These are phyloP conservation scores for Annulohypoxylon nitens DNA, from an alignment of 495 filamentous ascomycete genomes.

Conservation along the genomic window DNA sequence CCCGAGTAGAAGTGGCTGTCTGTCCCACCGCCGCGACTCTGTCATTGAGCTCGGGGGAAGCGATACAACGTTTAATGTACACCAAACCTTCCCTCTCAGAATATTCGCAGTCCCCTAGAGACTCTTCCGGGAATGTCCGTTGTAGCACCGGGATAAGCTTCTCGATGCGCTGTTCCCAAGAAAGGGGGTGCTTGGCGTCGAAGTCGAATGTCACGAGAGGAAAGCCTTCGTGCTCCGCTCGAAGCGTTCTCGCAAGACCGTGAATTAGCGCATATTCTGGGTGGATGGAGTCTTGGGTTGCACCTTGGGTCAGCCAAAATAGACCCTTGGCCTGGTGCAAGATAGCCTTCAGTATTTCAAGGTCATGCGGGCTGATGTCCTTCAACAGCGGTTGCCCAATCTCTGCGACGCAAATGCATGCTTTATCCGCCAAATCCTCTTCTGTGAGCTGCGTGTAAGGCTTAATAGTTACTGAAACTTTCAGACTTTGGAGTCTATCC, in stretches of 20 bases:
- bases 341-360: background rate
- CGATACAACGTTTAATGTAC: constrained; percentile 7
- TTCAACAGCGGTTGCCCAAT: constrained; percentile 3
- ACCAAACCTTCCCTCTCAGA: constrained; percentile 7
- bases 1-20: constrained; percentile 3
- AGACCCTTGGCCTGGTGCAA: constrained; percentile 5
- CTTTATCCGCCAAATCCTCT: background rate
- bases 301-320: constrained; percentile 10
- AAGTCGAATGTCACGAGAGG: constrained; percentile 5
- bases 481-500: background rate
- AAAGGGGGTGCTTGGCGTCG: constrained; percentile 2
- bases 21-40: constrained; percentile 1
- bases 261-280: background rate
- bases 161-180: constrained; percentile 13
- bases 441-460: background rate
- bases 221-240: constrained; percentile 9
- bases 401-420: constrained; percentile 10
- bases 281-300: background rate
- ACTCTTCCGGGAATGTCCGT: background rate
- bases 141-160: background rate
- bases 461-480: background rate
- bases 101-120: constrained; percentile 4
- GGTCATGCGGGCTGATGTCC: constrained; percentile 10
- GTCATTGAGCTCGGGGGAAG: background rate
- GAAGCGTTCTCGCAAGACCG: constrained; percentile 5